Evolutionary conservation across 2,329 filamentous ascomycete species (phyloP), one percentile per base, ranked within the genome.

Genomic region (Corinectria fuckeliana): DNA sequence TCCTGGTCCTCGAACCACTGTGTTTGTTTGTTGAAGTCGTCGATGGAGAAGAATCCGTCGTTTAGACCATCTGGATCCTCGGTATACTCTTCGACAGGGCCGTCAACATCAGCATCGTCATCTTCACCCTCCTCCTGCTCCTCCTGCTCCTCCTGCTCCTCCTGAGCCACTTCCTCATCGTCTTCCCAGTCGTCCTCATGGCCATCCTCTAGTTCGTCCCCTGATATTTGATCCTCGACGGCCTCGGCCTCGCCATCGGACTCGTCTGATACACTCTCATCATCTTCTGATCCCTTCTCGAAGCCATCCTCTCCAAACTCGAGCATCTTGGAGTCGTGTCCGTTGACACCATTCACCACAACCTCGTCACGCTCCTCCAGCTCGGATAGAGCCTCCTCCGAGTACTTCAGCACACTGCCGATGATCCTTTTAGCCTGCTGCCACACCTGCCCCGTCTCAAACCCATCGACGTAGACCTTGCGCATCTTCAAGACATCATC

Each of bases 11-110:
- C 95, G 48, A 97, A 88, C 72, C 90, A 90, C 70, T 96, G 92
- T 2, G 93, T 92, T 73, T 96, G 91, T 73, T 90, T 92, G 81
- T 99, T 99, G 84, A 99, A 99, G 60, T 96, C 88, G 70, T 98
- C 93, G 69, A 99, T 94, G 14, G 92, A 96, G 79, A 99, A 99
- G 80, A 99, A 99, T 5, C 93, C 94, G 72, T 99, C 95, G 71
- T 99, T 98, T 28, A 99, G 85, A 6, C 93, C 92, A 71, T 95
- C 84, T 4, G 88, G 88, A 71, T 98, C 82, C 3, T 82, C 78
- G 10, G 77, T 77, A 1, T 79, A 81, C 2, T 83, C 82, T 1
- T 83, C 81, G 0, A 80, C 80, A 0, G 77, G 74, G 1, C 79
- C 78, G 1, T 80, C 78, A 1, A 76, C 77, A 3, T 80, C 76